These are phyloP conservation scores for Neofusicoccum cordaticola DNA, from an alignment of 2,329 filamentous ascomycete genomes.

Conservation along the genomic window DNA sequence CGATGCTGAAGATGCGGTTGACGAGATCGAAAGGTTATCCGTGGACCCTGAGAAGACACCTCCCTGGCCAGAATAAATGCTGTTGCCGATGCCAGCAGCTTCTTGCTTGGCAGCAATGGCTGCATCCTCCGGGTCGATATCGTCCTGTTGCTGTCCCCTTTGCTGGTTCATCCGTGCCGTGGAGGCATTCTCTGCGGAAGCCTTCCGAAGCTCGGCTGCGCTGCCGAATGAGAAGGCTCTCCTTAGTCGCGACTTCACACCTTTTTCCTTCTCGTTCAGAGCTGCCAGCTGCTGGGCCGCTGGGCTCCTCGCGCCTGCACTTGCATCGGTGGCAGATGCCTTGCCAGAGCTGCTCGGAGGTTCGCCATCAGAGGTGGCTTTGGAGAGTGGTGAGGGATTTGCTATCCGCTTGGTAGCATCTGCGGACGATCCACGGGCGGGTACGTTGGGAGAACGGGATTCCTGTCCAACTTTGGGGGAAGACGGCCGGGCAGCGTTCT, in stretches of 20 bases:
- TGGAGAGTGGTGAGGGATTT: constrained; percentile 48
- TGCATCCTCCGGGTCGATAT: constrained; percentile 65
- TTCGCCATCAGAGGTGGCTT: constrained; percentile 39
- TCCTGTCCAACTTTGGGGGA: constrained; percentile 10
- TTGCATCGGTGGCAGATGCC: constrained; percentile 12
- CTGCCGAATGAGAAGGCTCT: constrained; percentile 96
- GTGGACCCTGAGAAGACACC: constrained; percentile 91
- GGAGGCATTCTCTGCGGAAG: constrained; percentile 61
- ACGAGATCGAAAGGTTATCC: constrained; percentile 89
- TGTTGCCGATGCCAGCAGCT: constrained; percentile 84
- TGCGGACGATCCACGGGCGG: constrained; percentile 34
- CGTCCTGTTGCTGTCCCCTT: constrained; percentile 54
- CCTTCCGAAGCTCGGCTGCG: constrained; percentile 81
- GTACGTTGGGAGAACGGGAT: constrained; percentile 23
- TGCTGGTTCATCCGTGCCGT: constrained; percentile 54
- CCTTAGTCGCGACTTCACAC: constrained; percentile 82
- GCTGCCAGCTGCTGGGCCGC: constrained; percentile 83
- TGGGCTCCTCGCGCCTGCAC: constrained; percentile 53
- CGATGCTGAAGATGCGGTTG: constrained; percentile 83
- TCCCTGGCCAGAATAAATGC: constrained; percentile 84
- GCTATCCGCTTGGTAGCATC: constrained; percentile 42
- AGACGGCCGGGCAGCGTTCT: constrained; percentile 8
- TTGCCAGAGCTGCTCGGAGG: constrained; percentile 17
- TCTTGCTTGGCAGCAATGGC: constrained; percentile 92
- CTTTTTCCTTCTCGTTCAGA: constrained; percentile 79